Base-by-base conservation (phyloP, 257 asterid species). In the Lantana camara region DNA sequence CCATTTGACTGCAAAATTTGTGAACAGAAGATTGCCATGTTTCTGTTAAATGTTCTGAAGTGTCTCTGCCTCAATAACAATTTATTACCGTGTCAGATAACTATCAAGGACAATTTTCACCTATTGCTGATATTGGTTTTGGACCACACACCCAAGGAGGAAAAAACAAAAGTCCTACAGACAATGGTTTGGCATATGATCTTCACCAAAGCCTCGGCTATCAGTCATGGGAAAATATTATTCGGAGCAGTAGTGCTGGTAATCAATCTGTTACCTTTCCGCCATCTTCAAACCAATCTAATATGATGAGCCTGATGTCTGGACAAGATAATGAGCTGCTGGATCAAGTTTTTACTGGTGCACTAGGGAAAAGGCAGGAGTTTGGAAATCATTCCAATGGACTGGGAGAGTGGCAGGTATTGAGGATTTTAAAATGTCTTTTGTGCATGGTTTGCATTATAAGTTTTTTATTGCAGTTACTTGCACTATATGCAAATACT, bases 341-440 rank as follows among this genome's bases (percentile, higher is more conserved):
- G 45, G 86, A 79, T 48, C 88, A 82, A 63, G 79, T 73, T 56
- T 60, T 76, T 56, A 58, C 72, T 22, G 78, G 80, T 62, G 69
- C 69, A 54, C 57, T 62, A 37, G 63, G 80, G 22, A 70, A 71
- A 47, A 68, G 66, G 62, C 86, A 77, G 70, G 85, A 77, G 59
- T 69, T 66, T 42, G 75, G 70, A 68, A 71, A 52, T 67, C 72
- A 24, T 61, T 64, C 80, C 23, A 79, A 71, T 77, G 77, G 80
- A 70, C 56, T 77, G 73, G 85, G 80, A 58, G 83, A 78, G 67
- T 83, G 92, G 91, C 93, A 89, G 95, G 98, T 89, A 82, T 41
- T 41, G 22, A 21, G 63, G 15, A 21, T 13, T 51, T 38, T 60
- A 11, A 75, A 41, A 24, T 55, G 12, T 21, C 7, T 3, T 38